phyloP scores from a whole-genome alignment of 2,329 filamentous ascomycete species.

The Penicillium janthinellum region DNA sequence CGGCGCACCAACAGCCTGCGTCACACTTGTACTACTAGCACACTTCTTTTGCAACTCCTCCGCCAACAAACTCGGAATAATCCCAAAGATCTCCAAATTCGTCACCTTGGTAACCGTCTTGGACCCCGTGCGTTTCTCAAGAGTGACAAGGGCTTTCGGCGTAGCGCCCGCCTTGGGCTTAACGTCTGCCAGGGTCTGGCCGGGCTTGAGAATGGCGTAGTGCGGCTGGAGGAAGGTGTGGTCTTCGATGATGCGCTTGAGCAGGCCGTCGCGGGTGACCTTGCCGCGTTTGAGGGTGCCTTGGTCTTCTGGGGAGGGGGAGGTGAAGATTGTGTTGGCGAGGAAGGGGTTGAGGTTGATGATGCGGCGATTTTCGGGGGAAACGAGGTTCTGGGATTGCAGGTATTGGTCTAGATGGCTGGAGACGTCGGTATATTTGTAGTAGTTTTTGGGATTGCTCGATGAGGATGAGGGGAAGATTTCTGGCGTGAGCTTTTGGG shows the following conservation, averaged over 20 bases:
- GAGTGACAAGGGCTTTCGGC: constrained; percentile 60
- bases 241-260: constrained; percentile 60
- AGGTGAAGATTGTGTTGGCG: constrained; percentile 62
- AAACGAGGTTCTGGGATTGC: constrained; percentile 58
- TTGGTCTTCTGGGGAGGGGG: constrained; percentile 55
- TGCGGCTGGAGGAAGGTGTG: constrained; percentile 54
- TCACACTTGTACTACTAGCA: constrained; percentile 67
- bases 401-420: constrained; percentile 60
- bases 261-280: constrained; percentile 62
- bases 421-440: constrained; percentile 62
- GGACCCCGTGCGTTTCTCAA: constrained; percentile 67
- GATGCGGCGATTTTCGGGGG: constrained; percentile 61
- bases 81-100: constrained; percentile 63
- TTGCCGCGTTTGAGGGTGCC: constrained; percentile 59
- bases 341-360: constrained; percentile 64
- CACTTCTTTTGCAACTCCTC: constrained; percentile 69
- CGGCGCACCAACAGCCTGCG: constrained; percentile 63
- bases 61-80: constrained; percentile 61
- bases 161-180: constrained; percentile 64
- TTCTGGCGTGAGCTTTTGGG: constrained; percentile 59
- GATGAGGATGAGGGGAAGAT: constrained; percentile 52
- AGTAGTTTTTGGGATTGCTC: constrained; percentile 56
- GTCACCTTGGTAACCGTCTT: constrained; percentile 67
- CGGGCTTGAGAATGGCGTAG: constrained; percentile 56
- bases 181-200: constrained; percentile 43